Evolutionary conservation across 805 yeast genomes (phyloP).

Genomic region (Hanseniaspora lachancei): DNA sequence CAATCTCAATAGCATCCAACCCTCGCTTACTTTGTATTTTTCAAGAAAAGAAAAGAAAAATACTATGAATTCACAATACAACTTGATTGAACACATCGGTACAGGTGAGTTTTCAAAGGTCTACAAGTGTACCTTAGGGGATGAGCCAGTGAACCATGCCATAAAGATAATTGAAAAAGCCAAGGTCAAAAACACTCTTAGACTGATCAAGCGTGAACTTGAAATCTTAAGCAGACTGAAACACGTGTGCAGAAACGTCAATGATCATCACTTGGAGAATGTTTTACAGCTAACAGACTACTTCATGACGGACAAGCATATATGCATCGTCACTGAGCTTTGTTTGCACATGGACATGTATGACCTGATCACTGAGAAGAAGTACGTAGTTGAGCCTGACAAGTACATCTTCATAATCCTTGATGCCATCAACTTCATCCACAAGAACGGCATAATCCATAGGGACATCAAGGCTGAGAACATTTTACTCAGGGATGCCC

Average conservation of each 20-base stretch:
- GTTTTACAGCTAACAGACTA: constrained; percentile 52
- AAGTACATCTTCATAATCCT: constrained; percentile 37
- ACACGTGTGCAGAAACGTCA: not conserved
- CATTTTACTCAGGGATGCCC: constrained; percentile 34
- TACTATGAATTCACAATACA: constrained; percentile 7
- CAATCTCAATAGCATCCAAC: no score
- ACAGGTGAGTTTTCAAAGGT: constrained; percentile 41
- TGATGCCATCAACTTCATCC: constrained; percentile 46
- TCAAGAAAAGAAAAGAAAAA: no score
- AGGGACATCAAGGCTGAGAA: constrained; percentile 67
- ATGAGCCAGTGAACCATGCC: constrained; percentile 33
- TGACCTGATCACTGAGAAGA: constrained; percentile 36
- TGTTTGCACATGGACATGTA: constrained; percentile 60
- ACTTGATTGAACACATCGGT: constrained; percentile 24
- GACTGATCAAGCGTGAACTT: constrained; percentile 47
- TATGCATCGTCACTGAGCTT: constrained; percentile 49
- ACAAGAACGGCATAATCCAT: constrained; percentile 47
- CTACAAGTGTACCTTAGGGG: constrained; percentile 35
- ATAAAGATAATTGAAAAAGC: constrained; percentile 31
- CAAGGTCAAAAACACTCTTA: constrained; percentile 22
- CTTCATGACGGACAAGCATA: constrained; percentile 50
- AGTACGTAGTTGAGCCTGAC: constrained; percentile 35
- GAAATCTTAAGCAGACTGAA: constrained; percentile 28
- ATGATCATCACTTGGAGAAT: constrained; percentile 28
- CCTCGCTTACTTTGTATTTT: no score